phyloP scores from a whole-genome alignment of 1,284 basidiomycete species.

The Earliella scabrosa region DNA sequence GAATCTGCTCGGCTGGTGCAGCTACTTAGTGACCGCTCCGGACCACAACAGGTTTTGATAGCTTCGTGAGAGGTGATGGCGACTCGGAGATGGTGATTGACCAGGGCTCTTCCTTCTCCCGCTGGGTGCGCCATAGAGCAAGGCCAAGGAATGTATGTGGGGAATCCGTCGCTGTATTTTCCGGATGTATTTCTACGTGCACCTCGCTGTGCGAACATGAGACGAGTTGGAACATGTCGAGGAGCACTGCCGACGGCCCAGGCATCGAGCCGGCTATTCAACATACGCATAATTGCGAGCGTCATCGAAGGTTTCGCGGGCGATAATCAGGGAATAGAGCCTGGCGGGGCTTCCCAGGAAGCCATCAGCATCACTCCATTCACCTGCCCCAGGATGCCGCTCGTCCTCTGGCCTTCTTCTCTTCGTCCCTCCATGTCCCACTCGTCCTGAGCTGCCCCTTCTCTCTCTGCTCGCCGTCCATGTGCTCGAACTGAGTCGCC shows the following conservation, averaged over 20 bases:
- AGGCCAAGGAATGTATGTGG: too few species aligned
- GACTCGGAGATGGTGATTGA: conserved; percentile 12
- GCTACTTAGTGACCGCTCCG: not conserved
- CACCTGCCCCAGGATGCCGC: conserved; percentile 1
- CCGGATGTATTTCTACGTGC: not conserved
- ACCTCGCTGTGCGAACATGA: too few species aligned
- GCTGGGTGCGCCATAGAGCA: too few species aligned
- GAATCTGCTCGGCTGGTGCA: not conserved
- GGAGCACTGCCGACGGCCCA: too few species aligned
- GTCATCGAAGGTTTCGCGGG: not conserved
- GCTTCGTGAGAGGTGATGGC: conserved; percentile 22
- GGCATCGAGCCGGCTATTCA: not conserved
- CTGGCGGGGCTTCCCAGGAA: conserved; percentile 13
- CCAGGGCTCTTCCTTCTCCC: not conserved
- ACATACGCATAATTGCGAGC: conserved; percentile 13
- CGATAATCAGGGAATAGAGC: conserved; percentile 13
- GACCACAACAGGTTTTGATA: conserved; percentile 27
- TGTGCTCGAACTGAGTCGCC: conserved; percentile 1
- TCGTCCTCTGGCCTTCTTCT: conserved; percentile 11
- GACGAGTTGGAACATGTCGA: too few species aligned
- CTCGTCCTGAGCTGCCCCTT: conserved; percentile 6
- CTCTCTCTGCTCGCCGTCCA: conserved; percentile 4
- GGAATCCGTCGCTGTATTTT: too few species aligned
- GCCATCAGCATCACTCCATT: conserved; percentile 22
- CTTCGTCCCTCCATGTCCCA: conserved; percentile 21